Evolutionary conservation across 2,329 filamentous ascomycete genomes (phyloP), one percentile per base, ranked within the genome.

Genomic region (Thermomyces lanuginosus): DNA sequence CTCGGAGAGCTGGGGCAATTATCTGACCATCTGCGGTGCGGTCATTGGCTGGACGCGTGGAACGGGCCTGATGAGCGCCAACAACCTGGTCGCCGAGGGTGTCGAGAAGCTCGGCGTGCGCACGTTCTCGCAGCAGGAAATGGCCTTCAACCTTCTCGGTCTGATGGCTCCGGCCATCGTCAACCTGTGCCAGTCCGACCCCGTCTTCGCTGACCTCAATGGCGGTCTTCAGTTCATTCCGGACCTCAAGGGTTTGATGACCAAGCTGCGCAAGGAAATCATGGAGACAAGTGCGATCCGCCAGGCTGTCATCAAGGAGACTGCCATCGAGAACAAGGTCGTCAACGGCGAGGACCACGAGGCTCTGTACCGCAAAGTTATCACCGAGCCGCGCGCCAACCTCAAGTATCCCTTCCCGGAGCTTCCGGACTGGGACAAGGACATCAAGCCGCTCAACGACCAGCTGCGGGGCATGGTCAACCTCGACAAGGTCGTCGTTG

Each of bases 1-100:
- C 57, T 92, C 89, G 0, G 89, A 98, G 61, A 84, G 72, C 61
- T 98, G 89, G 89, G 76, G 73, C 39, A 86, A 86, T 60, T 98
- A 91, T 63, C 81, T 98, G 44, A 95, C 86, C 34, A 89, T 98
- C 42, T 98, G 89, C 44, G 89, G 89, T 63, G 86, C 86, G 36
- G 82, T 95, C 55, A 98, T 98, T 50, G 89, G 89, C 36, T 98
- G 89, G 89, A 98, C 89, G 42, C 86, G 89, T 60, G 89, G 86
- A 39, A 98, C 89, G 36, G 89, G 89, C 50, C 72, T 98, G 43
- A 98, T 98, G 86, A 80, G 78, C 40, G 84, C 79, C 46, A 95
- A 95, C 66, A 95, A 98, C 56, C 74, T 95, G 43, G 84, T 95
- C 38, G 89, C 89, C 18, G 86, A 95, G 53, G 89, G 86, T 33